These are phyloP conservation scores for Fagopyrum esculentum DNA, from an alignment of 148 eudicot genomes.

Conservation along the genomic window DNA sequence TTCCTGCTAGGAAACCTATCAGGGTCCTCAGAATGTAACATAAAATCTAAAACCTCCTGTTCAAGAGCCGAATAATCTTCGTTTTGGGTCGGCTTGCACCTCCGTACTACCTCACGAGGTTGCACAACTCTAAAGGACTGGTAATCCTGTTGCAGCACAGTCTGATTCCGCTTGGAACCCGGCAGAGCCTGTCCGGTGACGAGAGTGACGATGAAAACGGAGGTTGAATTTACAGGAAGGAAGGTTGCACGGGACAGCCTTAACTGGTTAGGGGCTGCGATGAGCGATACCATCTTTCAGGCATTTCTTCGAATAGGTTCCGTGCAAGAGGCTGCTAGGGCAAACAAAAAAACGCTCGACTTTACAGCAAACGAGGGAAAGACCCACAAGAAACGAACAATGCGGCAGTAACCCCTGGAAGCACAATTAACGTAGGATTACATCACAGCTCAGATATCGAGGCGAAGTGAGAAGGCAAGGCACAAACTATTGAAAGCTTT, in stretches of 20 bases:
- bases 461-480: neutral
- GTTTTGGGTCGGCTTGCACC: constrained; percentile 36
- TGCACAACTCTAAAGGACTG: constrained; percentile 22
- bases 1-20: constrained; percentile 49
- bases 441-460: neutral
- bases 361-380: neutral
- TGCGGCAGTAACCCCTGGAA: neutral
- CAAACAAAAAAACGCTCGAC: neutral
- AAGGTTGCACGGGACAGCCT: constrained; percentile 17
- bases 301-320: constrained; percentile 77
- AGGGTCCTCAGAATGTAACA: constrained; percentile 62
- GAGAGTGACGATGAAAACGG: constrained; percentile 16
- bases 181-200: constrained; percentile 12
- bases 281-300: constrained; percentile 60
- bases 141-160: constrained; percentile 16
- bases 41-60: constrained; percentile 55
- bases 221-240: constrained; percentile 23
- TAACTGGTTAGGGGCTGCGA: constrained; percentile 14
- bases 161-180: constrained; percentile 9
- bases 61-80: constrained; percentile 52
- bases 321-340: constrained; percentile 13
- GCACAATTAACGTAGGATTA: neutral
- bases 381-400: constrained; percentile 12
- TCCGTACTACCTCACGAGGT: constrained; percentile 15
- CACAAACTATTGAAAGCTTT: neutral